phyloP scores from a whole-genome alignment of 768 basidiomycete genomes.

The Coprinopsis strossmayeri region DNA sequence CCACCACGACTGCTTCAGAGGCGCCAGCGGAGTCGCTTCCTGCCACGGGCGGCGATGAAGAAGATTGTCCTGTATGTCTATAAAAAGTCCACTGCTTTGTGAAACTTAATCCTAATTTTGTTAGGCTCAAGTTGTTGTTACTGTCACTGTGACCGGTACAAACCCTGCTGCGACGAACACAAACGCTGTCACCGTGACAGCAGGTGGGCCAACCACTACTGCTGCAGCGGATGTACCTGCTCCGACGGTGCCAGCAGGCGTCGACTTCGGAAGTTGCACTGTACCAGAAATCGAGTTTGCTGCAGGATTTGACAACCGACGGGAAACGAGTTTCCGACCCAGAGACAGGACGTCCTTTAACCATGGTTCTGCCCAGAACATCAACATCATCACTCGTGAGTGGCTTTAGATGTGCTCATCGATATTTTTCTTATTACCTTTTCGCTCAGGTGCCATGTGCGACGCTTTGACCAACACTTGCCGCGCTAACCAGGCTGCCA shows the following conservation, averaged over 20 bases:
- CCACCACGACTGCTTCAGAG: slow-evolving; percentile 8
- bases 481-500: slow-evolving; percentile 44
- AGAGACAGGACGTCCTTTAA: slow-evolving; percentile 36
- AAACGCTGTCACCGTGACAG: slow-evolving; percentile 22
- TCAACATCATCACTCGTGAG: slow-evolving; percentile 47
- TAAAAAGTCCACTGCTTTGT: neutral
- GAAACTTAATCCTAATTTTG: neutral
- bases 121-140: slow-evolving; percentile 16
- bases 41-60: slow-evolving; percentile 1
- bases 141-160: slow-evolving; percentile 27
- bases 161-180: slow-evolving; percentile 21
- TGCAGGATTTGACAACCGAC: slow-evolving; percentile 48
- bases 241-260: slow-evolving; percentile 5
- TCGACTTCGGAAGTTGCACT: slow-evolving; percentile 49
- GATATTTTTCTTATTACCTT: slow-evolving; percentile 29
- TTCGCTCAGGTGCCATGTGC: slow-evolving; percentile 33
- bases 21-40: neutral
- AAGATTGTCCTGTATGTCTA: neutral
- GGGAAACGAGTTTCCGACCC: slow-evolving; percentile 55
- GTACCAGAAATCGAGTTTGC: slow-evolving; percentile 56
- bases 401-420: slow-evolving; percentile 54
- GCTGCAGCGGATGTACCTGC: neutral
- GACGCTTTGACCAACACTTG: slow-evolving; percentile 36
- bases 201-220: slow-evolving; percentile 14
- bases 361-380: slow-evolving; percentile 50